A percentile compares a stretch with the other conserved stretches of the same genome.
Conservation (phyloP, 140 eudicot genomes). For the Ambrosia hybrid region DNA sequence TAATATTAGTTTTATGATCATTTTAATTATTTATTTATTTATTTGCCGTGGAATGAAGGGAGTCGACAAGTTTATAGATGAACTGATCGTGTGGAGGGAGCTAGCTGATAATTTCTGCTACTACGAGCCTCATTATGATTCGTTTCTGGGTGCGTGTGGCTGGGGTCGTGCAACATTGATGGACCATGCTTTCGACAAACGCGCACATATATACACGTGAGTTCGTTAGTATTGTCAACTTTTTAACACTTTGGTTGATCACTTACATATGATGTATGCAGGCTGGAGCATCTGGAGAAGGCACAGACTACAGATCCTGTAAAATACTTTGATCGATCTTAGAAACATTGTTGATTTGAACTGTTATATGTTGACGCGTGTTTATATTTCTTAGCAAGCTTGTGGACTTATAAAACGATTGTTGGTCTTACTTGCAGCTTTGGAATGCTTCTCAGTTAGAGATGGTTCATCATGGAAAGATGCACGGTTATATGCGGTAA, state of each 20-base stretch:
- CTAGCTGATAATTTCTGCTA: slow-evolving; percentile 91
- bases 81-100: slow-evolving; percentile 89
- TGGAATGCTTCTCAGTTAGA: slow-evolving; percentile 99
- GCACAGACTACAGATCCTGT: slow-evolving; percentile 97
- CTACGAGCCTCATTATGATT: slow-evolving; percentile 88
- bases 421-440: slow-evolving; percentile 55
- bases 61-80: slow-evolving; percentile 87
- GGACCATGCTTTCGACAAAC: slow-evolving; percentile 85
- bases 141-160: slow-evolving; percentile 86
- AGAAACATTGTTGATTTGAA: background rate
- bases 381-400: background rate
- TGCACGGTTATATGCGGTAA: slow-evolving; percentile 99
- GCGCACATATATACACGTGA: slow-evolving; percentile 78
- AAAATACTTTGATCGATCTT: slow-evolving; percentile 27
- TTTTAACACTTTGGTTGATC: background rate
- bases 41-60: slow-evolving; percentile 47
- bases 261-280: slow-evolving; percentile 34
- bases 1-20: background rate
- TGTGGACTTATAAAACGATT: background rate
- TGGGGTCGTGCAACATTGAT: slow-evolving; percentile 86
- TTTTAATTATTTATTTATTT: no score
- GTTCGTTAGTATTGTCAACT: slow-evolving; percentile 16
- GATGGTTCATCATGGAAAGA: slow-evolving; percentile 93
- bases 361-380: background rate
- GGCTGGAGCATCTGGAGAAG: slow-evolving; percentile 83